Base-by-base conservation (phyloP, 148 eudicot genomes). In the Rhododendron simsii region DNA sequence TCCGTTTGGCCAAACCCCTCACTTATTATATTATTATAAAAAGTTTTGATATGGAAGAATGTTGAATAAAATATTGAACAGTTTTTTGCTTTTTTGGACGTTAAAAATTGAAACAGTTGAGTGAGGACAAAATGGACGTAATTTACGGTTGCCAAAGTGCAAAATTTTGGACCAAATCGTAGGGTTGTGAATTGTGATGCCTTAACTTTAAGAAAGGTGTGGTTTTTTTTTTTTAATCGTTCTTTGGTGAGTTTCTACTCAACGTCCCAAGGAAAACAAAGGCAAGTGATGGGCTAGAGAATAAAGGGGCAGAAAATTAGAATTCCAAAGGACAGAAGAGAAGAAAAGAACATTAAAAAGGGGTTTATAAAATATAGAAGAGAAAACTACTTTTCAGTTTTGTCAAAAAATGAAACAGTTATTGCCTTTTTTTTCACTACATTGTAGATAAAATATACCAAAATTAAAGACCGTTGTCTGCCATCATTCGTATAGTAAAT, bases 121-220 rank as follows among this genome's bases (percentile, higher is more conserved):
- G 48, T 77, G 28, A 48, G 26, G 57, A 28, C 33, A 79, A 47
- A 26, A 79, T n/a, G 35, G 41, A 79, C 55, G 57, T 47, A 79
- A 79, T 47, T 79, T 79, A 11, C 33, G 48, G 51, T 79, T 45
- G 81, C 57, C 16, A n/a, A 78, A 78, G 57, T 47, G 57, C 14
- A 20, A n/a, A 45, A 45, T 12, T 35, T n/a, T 78, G 9, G 55
- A 78, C 20, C 33, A 28, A 47, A 71, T 79, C 81, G 57, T 26
- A 26, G 37, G 81, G 55, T 15, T 48, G 81, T 79, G 57, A 79
- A 79, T 79, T 14, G 81, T n/a, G 81, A 79, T 79, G 16, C 81
- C 57, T 47, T 26, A 82, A 13, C 84, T 82, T 82, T 61, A 37
- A 10, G 37, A 82, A 61, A 82, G 33, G 37, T 5, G 35, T 12